A percentile compares a stretch with the other conserved stretches of the same genome.
phyloP scores from a whole-genome alignment of 2,329 filamentous ascomycete species.

The Colletotrichum musae region DNA sequence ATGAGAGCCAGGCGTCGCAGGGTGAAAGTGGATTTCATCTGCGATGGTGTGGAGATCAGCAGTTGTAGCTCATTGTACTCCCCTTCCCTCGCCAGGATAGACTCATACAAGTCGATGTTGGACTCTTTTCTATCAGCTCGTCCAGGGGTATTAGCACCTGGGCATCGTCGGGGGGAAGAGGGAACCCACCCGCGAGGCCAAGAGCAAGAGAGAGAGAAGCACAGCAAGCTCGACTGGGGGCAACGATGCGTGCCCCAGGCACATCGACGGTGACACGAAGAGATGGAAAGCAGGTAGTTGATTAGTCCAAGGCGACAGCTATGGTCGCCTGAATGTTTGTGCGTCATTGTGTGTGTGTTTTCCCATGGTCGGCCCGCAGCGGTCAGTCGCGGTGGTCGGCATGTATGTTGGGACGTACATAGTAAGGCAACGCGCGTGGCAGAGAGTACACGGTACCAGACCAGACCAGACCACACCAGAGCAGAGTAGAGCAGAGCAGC shows the following conservation, averaged over 20 bases:
- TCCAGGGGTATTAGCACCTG: conserved; percentile 15
- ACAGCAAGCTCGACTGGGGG: conserved; percentile 23
- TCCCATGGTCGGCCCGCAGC: conserved; percentile 22
- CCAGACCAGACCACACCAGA: conserved; percentile 1
- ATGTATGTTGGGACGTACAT: not conserved
- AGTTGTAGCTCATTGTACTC: conserved; percentile 37
- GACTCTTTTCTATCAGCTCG: conserved; percentile 14
- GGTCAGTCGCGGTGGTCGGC: conserved; percentile 30
- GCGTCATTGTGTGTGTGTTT: conserved; percentile 29
- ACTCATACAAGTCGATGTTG: conserved; percentile 13
- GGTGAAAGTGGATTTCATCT: conserved; percentile 25
- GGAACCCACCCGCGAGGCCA: not conserved
- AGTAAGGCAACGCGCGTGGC: conserved; percentile 10
- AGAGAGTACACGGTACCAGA: conserved; percentile 18
- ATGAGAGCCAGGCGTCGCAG: conserved; percentile 21
- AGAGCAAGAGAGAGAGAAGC: conserved; percentile 1
- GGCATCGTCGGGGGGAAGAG: conserved; percentile 16
- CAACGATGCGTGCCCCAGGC: conserved; percentile 8
- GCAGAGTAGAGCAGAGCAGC: too few relatives aligned
- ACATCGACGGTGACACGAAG: conserved; percentile 27
- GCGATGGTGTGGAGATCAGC: conserved; percentile 33
- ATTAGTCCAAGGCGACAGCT: conserved; percentile 36
- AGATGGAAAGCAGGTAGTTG: conserved; percentile 26
- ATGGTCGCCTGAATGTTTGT: conserved; percentile 35
- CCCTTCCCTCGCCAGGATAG: conserved; percentile 4